Conservation (phyloP, 2,329 filamentous ascomycete species). For the Pseudogymnoascus sp. region DNA sequence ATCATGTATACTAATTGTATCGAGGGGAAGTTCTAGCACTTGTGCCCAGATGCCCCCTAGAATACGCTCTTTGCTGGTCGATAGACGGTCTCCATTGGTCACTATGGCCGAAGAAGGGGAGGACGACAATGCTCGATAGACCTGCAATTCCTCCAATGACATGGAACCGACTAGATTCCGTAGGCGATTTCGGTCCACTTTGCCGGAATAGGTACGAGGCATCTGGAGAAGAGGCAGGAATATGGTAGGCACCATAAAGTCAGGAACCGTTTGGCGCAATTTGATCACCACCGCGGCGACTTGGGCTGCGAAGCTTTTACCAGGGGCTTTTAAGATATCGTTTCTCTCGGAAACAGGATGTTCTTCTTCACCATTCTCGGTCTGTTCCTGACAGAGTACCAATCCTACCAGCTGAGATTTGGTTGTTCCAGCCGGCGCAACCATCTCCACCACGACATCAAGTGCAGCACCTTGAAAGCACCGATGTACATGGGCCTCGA, state of each 20-base stretch:
- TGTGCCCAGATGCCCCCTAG: constrained; percentile 35
- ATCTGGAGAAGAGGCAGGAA: constrained; percentile 26
- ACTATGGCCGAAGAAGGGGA: background rate
- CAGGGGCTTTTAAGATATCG: background rate
- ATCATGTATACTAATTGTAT: constrained; percentile 26
- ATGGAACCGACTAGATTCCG: background rate
- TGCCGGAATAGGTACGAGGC: constrained; percentile 25
- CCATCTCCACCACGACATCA: background rate
- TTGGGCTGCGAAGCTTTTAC: background rate
- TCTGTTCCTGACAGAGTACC: background rate
- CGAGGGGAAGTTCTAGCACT: constrained; percentile 32
- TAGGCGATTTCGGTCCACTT: constrained; percentile 27
- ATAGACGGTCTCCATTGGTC: background rate
- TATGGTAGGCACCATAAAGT: constrained; percentile 31
- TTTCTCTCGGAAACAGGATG: background rate
- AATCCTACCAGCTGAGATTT: background rate
- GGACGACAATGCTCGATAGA: background rate
- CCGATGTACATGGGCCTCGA: constrained; percentile 29
- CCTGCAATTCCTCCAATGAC: background rate
- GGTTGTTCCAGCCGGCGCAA: background rate
- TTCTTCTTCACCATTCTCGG: background rate
- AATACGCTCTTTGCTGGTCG: background rate
- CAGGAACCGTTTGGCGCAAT: constrained; percentile 20
- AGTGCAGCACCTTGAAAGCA: background rate
- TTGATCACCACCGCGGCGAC: background rate